Evolutionary conservation across 495 filamentous ascomycete species (phyloP).

Genomic region (Bacidia gigantensis): DNA sequence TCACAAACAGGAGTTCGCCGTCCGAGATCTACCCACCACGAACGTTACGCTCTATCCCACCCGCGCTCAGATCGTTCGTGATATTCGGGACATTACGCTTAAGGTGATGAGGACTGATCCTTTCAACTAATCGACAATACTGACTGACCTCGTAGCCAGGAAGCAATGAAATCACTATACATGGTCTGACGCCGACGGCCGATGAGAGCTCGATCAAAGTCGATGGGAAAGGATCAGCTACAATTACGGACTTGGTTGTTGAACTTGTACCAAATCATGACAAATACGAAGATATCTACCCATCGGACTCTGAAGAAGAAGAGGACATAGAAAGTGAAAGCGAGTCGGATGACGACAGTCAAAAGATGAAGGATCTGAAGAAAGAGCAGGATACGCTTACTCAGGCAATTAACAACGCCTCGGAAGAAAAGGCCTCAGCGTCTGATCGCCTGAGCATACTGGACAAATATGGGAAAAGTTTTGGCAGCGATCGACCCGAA

Average conservation of each 20-base stretch:
- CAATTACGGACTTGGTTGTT: constrained; percentile 53
- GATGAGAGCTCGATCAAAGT: constrained; percentile 59
- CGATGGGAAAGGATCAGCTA: constrained; percentile 44
- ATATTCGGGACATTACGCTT: constrained; percentile 45
- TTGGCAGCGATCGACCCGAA: constrained; percentile 22
- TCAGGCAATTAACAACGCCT: constrained; percentile 18
- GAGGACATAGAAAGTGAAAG: constrained; percentile 24
- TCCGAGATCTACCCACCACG: constrained; percentile 37
- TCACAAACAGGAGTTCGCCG: constrained; percentile 14
- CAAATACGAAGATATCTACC: constrained; percentile 42
- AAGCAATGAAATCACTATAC: constrained; percentile 48
- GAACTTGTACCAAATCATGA: constrained; percentile 47
- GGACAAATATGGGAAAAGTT: constrained; percentile 29
- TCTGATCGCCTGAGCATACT: constrained; percentile 29
- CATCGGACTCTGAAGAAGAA: constrained; percentile 31
- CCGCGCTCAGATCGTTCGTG: constrained; percentile 46
- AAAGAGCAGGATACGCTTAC: constrained; percentile 16
- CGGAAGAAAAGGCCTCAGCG: constrained; percentile 25
- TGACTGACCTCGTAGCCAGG: constrained; percentile 32
- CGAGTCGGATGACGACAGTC: constrained; percentile 26
- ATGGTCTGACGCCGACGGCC: constrained; percentile 48
- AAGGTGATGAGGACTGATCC: constrained; percentile 27
- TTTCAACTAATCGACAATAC: not conserved
- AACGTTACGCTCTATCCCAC: constrained; percentile 49
- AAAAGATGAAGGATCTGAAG: constrained; percentile 20